Conservation (phyloP, 257 asterid species). For the Plantago ovata region DNA sequence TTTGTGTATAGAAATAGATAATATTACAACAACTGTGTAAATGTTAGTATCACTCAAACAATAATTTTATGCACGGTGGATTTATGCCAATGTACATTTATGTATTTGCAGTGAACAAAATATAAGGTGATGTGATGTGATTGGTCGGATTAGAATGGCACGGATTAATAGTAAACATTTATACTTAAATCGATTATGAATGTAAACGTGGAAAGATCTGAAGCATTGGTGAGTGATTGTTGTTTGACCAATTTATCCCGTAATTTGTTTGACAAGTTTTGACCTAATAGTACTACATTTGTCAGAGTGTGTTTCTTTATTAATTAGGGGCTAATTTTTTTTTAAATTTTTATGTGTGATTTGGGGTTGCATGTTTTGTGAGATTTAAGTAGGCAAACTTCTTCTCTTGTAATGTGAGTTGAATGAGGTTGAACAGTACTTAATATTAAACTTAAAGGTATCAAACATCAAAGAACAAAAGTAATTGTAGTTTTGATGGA, state of each 20-base stretch:
- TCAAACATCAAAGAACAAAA: too few relatives aligned
- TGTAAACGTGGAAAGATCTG: slow-evolving; percentile 5
- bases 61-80: neutral
- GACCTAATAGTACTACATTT: fast-evolving
- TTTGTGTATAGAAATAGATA: too few relatives aligned
- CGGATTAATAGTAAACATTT: slow-evolving; percentile 28
- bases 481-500: too few relatives aligned
- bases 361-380: slow-evolving; percentile 1
- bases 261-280: too few relatives aligned
- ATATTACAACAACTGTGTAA: too few relatives aligned
- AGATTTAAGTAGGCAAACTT: slow-evolving; percentile 18
- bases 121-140: slow-evolving; percentile 20
- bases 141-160: slow-evolving; percentile 24
- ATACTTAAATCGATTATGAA: too few relatives aligned
- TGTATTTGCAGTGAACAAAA: slow-evolving; percentile 32
- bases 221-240: slow-evolving; percentile 31
- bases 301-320: slow-evolving; percentile 41
- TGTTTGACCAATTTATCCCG: too few relatives aligned
- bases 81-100: neutral
- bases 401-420: slow-evolving; percentile 32
- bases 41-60: too few relatives aligned
- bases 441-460: too few relatives aligned
- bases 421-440: slow-evolving; percentile 19
- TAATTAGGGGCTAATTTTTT: slow-evolving; percentile 7
- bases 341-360: slow-evolving; percentile 5